A percentile compares a stretch with the other conserved stretches of the same genome.
phyloP scores from a whole-genome alignment of 345 rosid species.

The Gossypium arboreum region DNA sequence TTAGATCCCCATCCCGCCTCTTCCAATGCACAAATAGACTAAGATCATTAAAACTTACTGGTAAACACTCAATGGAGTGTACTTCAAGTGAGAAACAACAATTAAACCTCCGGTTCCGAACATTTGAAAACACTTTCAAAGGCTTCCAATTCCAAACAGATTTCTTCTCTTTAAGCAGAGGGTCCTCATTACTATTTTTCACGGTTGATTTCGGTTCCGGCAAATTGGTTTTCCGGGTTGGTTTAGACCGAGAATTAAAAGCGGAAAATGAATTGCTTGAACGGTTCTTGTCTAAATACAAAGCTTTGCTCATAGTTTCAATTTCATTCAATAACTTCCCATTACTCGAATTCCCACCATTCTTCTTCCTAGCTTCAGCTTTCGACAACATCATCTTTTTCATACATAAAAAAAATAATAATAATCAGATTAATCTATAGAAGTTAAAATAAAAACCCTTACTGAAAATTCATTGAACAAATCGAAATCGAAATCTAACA shows the following conservation, averaged over 20 bases:
- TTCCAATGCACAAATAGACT: conserved; percentile 80
- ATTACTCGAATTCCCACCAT: conserved; percentile 44
- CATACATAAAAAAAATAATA: not conserved
- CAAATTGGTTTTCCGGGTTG: conserved; percentile 37
- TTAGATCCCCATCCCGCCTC: conserved; percentile 71
- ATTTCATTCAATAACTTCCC: conserved; percentile 64
- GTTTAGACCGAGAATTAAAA: conserved; percentile 34
- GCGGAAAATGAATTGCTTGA: conserved; percentile 30
- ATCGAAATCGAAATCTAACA: not conserved
- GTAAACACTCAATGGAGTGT: conserved; percentile 64
- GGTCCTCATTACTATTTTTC: conserved; percentile 31
- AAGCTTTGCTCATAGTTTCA: conserved; percentile 68
- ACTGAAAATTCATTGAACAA: not conserved
- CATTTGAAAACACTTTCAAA: conserved; percentile 65
- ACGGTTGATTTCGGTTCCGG: conserved; percentile 37
- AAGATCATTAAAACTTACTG: conserved; percentile 46
- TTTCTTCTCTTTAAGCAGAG: conserved; percentile 65
- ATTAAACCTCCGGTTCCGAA: conserved; percentile 57
- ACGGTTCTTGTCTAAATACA: conserved; percentile 52
- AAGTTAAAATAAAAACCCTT: not conserved
- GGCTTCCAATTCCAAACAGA: conserved; percentile 90
- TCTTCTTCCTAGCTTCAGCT: conserved; percentile 51
- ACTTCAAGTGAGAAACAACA: conserved; percentile 83
- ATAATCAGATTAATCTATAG: not conserved
- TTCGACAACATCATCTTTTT: conserved; percentile 46